Evolutionary conservation across 768 basidiomycete species (phyloP), one percentile per base, ranked within the genome.

Genomic region (Trametes elegans): DNA sequence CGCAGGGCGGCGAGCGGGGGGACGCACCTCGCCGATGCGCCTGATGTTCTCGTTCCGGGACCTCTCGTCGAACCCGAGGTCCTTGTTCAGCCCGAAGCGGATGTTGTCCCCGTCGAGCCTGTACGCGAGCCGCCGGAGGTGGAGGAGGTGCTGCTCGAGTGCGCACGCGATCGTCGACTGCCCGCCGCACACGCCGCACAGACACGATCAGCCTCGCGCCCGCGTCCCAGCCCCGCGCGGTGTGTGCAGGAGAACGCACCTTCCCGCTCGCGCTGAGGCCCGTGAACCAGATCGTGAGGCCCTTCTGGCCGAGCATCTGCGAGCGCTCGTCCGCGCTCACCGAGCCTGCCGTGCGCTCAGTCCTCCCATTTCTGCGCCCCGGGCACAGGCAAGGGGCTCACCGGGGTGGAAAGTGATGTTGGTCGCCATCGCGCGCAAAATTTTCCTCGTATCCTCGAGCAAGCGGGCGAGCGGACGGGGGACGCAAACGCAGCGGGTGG

Each of bases 131-230:
- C 88, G 90, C 58, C 82, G 82, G 46, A 88, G 75, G 72, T 94
- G 91, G 49, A 99, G 77, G 7, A 99, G 80, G 69, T 95, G 91
- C 68, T 97, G 94, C 71, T 99, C 97, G 55, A 99, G 79, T 19
- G 97, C 97, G 64, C 93, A 96, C 5, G 92, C 97, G 62, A 99
- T 91, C 24, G 96, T 98, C 6, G 94, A 98, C 93, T 98, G 68
- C 24, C 3, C n/a, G 28, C 27, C 52, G 47, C 14, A 13, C 28
- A 13, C 7, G 28, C 10, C 9, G 11, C 11, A n/a, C 14, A 34
- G n/a, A 13, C n/a, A 21, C 43, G 42, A 39, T 45, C 21, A 35
- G 50, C 40, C n/a, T 23, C 36, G 38, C 44, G 31, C 11, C n/a
- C n/a, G n/a, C 21, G 24, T 27, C 7, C 24, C 16, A 6, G 5